phyloP scores from a whole-genome alignment of 176 grass and related monocot genomes.

The Paspalum notatum region DNA sequence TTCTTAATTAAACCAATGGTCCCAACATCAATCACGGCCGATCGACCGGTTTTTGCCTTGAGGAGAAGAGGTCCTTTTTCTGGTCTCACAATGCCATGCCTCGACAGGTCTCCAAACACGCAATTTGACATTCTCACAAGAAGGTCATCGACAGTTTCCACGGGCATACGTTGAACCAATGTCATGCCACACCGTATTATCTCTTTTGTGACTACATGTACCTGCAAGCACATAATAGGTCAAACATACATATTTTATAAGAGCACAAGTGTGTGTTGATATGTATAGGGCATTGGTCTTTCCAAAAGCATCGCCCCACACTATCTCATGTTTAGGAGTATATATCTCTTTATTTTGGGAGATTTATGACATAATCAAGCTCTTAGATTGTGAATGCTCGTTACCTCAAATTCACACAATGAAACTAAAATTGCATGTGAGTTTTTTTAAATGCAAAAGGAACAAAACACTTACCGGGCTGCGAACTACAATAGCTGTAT shows the following conservation, averaged over 20 bases:
- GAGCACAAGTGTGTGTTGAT: not conserved
- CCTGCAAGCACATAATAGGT: conserved; percentile 9
- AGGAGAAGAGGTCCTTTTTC: too few species aligned
- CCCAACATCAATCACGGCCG: too few species aligned
- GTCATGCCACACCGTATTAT: conserved; percentile 52
- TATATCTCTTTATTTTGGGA: not conserved
- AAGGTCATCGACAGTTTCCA: conserved; percentile 28
- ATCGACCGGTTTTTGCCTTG: too few species aligned
- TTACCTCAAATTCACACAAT: not conserved
- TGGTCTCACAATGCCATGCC: conserved; percentile 47
- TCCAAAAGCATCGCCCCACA: not conserved
- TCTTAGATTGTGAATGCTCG: not conserved
- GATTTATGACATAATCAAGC: not conserved
- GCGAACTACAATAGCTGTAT: too few species aligned
- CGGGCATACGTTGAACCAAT: conserved; percentile 18
- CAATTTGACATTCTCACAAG: conserved; percentile 25
- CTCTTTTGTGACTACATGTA: conserved; percentile 53
- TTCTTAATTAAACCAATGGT: too few species aligned
- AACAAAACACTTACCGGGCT: too few species aligned
- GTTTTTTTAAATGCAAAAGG: too few species aligned
- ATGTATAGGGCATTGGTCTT: not conserved
- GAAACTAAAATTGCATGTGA: not conserved
- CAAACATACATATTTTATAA: not conserved
- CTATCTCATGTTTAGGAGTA: not conserved
- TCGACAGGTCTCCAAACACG: conserved; percentile 51